Evolutionary conservation across 1,284 basidiomycete genomes (phyloP).

Genomic region (Naganishia liquefaciens): DNA sequence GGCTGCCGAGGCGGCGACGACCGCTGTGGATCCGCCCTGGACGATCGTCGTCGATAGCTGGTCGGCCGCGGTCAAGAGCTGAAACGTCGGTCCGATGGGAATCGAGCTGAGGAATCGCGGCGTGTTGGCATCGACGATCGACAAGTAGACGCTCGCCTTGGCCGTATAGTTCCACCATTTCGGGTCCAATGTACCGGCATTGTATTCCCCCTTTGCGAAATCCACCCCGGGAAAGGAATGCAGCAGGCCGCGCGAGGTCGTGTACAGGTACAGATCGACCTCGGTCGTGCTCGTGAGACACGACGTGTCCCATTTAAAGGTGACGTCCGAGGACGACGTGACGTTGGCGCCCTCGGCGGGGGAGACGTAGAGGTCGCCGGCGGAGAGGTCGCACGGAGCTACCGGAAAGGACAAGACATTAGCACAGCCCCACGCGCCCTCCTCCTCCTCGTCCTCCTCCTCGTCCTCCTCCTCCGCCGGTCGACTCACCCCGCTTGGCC

Average conservation of each 20-base stretch:
- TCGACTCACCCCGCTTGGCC: conserved; percentile 6
- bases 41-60: conserved; percentile 30
- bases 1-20: conserved; percentile 40
- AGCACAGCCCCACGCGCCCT: not conserved
- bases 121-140: conserved; percentile 63
- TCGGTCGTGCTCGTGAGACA: conserved; percentile 57
- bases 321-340: conserved; percentile 61
- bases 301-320: conserved; percentile 71
- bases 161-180: conserved; percentile 74
- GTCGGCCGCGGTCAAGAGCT: conserved; percentile 60
- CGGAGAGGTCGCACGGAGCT: conserved; percentile 55
- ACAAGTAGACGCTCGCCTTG: conserved; percentile 63
- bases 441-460: not conserved
- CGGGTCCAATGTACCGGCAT: conserved; percentile 60
- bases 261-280: conserved; percentile 73
- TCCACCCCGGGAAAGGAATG: conserved; percentile 67
- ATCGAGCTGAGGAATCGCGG: conserved; percentile 60
- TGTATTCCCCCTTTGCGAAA: conserved; percentile 62
- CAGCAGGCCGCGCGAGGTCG: conserved; percentile 56
- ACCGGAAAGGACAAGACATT: not conserved
- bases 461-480: too few species aligned
- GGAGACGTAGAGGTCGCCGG: conserved; percentile 66
- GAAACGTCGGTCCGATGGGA: conserved; percentile 72
- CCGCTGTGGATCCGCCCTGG: conserved; percentile 31
- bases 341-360: conserved; percentile 63